Percentiles rank a stretch among this genome's conserved stretches.
phyloP scores from a whole-genome alignment of 2,329 filamentous ascomycete genomes.

The Magnaporthiopsis rhizophila region DNA sequence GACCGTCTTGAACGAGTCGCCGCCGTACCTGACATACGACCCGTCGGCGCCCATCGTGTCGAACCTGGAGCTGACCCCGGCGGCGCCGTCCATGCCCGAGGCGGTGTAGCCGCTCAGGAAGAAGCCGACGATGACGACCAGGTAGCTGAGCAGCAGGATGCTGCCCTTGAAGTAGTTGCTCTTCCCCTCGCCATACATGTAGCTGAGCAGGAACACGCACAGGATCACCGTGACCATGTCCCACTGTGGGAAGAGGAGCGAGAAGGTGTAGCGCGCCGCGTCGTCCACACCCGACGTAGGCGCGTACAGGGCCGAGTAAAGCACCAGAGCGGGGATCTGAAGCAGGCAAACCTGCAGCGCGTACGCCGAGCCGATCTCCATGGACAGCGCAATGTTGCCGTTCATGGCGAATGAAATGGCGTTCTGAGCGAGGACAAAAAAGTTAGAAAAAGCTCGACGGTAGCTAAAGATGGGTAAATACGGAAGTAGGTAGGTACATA shows the following conservation, averaged over 20 bases:
- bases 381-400: constrained; percentile 94
- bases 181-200: constrained; percentile 98
- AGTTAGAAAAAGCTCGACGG: constrained; percentile 8
- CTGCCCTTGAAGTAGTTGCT: constrained; percentile 99
- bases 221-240: constrained; percentile 97
- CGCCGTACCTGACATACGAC: constrained; percentile 33
- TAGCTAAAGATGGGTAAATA: not conserved
- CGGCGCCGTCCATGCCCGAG: constrained; percentile 21
- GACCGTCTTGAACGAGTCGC: constrained; percentile 38
- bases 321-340: constrained; percentile 85
- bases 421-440: constrained; percentile 48
- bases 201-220: constrained; percentile 91
- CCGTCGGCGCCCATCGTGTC: constrained; percentile 45
- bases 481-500: constrained; percentile 22
- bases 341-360: constrained; percentile 92
- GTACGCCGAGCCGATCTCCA: constrained; percentile 98
- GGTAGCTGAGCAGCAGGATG: constrained; percentile 84
- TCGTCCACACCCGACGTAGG: constrained; percentile 29
- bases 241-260: constrained; percentile 95
- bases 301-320: constrained; percentile 73
- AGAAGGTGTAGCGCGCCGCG: constrained; percentile 58
- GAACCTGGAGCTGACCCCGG: constrained; percentile 30
- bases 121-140: constrained; percentile 87
- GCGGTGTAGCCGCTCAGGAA: constrained; percentile 62
- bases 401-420: constrained; percentile 99